Percentiles rank a stretch among this genome's conserved stretches.
phyloP scores from a whole-genome alignment of 1,139 yeast genomes.

The Hyphopichia burtonii region DNA sequence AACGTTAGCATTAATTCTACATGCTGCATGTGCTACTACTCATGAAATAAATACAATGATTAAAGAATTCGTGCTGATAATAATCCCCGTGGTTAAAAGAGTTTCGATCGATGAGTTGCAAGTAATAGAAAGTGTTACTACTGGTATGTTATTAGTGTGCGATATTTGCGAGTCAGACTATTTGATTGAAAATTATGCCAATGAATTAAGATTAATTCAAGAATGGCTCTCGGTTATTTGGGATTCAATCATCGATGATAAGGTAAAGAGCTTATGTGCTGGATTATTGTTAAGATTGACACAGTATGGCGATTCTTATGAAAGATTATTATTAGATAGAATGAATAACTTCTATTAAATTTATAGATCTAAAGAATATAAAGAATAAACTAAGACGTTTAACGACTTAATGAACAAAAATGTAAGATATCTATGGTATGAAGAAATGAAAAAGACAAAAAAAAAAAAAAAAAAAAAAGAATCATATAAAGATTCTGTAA shows the following conservation, averaged over 20 bases:
- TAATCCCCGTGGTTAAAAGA: slow-evolving; percentile 24
- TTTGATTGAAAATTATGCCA: slow-evolving; percentile 25
- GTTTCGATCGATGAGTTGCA: slow-evolving; percentile 28
- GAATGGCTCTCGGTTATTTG: slow-evolving; percentile 43
- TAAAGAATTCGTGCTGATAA: slow-evolving; percentile 47
- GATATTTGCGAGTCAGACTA: slow-evolving; percentile 44
- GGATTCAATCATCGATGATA: slow-evolving; percentile 47
- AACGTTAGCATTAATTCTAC: slow-evolving; percentile 55
- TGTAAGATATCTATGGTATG: too few species aligned
- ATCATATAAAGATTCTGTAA: background rate
- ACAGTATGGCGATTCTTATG: slow-evolving; percentile 24
- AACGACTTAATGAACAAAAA: background rate
- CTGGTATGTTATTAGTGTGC: slow-evolving; percentile 45
- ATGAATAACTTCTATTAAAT: slow-evolving; percentile 4
- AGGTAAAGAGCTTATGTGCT: slow-evolving; percentile 49
- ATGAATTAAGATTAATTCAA: slow-evolving; percentile 32
- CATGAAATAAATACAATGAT: slow-evolving; percentile 56
- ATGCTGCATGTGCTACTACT: slow-evolving; percentile 57
- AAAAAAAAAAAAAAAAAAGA: background rate
- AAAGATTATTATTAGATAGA: slow-evolving; percentile 12
- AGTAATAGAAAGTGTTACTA: slow-evolving; percentile 45
- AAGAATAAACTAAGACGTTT: background rate
- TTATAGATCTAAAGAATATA: background rate
- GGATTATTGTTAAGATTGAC: slow-evolving; percentile 44
- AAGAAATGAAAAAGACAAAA: background rate